Evolutionary conservation across 306 rosid species (phyloP), one percentile per base, ranked within the genome.

Genomic region (Echinosophora koreensis): DNA sequence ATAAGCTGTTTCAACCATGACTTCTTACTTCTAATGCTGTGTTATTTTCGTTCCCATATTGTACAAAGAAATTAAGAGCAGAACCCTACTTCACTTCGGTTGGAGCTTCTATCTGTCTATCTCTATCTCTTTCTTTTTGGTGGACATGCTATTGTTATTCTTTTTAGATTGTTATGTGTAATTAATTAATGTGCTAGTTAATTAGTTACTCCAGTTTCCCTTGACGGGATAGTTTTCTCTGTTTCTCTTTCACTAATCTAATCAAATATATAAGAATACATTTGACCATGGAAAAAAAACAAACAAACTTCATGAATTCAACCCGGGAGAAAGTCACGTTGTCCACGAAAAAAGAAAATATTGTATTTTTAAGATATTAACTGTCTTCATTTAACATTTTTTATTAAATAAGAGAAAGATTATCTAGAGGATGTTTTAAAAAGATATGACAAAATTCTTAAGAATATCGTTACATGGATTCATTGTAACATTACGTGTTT

Each of bases 1-100:
- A 89, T 70, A 88, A 86, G 88, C 77, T 93, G 5, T 93, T 82
- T 82, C 91, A 90, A 16, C 93, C 94, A 64, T 90, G 82, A 18
- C 35, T 56, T 42, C 11, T 42, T 12, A 47, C 5, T 9, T 4
- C 8, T 30, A 5, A 2, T 1, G 15, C 17, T 27, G 3, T 3
- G 3, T 2, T 18, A 5, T 39, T 35, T 6, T 5, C 22, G 46
- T 49, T 9, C 32, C 15, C 14, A 5, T 39, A 8, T 8, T 38
- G 69, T 39, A 4, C 15, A 64, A 38, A 64, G 54, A 41, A 11
- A 22, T 22, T 22, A 22, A 41, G 54, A 41, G 37, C 16, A 65
- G 54, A 42, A 16, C 37, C 52, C 35, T 65, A 10, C 16, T n/a
- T n/a, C n/a, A n/a, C n/a, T 41, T 41, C 27, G 3, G 34, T 39